Evolutionary conservation across 306 rosid species (phyloP).

Genomic region (Argentina anserina): DNA sequence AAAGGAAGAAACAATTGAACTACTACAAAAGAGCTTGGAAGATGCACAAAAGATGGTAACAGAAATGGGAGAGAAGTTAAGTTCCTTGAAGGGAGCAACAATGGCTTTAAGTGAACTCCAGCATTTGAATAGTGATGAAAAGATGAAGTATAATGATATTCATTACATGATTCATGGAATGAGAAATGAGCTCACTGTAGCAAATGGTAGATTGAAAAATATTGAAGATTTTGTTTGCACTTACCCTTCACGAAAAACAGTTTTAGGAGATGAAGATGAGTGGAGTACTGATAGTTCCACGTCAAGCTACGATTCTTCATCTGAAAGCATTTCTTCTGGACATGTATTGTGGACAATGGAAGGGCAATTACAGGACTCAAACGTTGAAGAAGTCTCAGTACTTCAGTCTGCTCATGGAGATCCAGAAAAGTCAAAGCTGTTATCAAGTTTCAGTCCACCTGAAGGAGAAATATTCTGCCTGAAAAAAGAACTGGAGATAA

Average conservation of each 20-base stretch:
- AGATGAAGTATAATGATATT: slow-evolving; percentile 31
- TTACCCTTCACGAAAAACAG: slow-evolving; percentile 26
- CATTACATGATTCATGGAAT: slow-evolving; percentile 41
- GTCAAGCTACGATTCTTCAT: slow-evolving; percentile 56
- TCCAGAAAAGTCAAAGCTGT: slow-evolving; percentile 30
- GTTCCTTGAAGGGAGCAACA: slow-evolving; percentile 74
- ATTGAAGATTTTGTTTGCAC: slow-evolving; percentile 40
- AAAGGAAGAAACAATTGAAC: slow-evolving; percentile 82
- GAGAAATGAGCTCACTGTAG: slow-evolving; percentile 39
- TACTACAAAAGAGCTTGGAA: slow-evolving; percentile 68
- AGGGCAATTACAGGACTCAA: slow-evolving; percentile 24
- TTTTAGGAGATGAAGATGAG: slow-evolving; percentile 44
- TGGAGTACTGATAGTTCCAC: slow-evolving; percentile 54
- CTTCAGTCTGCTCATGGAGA: slow-evolving; percentile 28
- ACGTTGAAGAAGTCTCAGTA: slow-evolving; percentile 27
- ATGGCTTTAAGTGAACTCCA: slow-evolving; percentile 57
- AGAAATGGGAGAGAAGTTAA: slow-evolving; percentile 72
- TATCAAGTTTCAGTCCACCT: slow-evolving; percentile 21
- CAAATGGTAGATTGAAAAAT: slow-evolving; percentile 46
- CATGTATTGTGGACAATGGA: slow-evolving; percentile 12
- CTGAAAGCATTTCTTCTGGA: slow-evolving; percentile 42
- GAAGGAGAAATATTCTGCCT: slow-evolving; percentile 33
- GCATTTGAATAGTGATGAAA: slow-evolving; percentile 34
- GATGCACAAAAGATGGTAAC: slow-evolving; percentile 60
- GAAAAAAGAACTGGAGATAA: slow-evolving; percentile 48